Evolutionary conservation across 1,139 yeast species (phyloP), one percentile per base, ranked within the genome.

Genomic region (Hemisphaericaspora lyxosophila): DNA sequence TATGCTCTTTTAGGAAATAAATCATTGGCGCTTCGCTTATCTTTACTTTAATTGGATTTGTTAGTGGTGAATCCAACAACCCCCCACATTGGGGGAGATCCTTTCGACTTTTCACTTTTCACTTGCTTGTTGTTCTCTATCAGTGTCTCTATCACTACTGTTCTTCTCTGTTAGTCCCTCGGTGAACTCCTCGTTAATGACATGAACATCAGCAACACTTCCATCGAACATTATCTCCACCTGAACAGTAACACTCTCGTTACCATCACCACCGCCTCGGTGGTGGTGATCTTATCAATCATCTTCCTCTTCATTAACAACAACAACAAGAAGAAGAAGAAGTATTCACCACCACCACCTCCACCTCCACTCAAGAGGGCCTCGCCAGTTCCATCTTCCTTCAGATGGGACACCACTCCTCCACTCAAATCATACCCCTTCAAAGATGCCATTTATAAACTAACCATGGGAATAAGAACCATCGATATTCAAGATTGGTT

Each of bases 381-480:
- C 3, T 27, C 26, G 7, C 23, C 36, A 16, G 36, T 34, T 5
- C 17, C 27, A 7, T 26, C 27, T 13, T 23, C 33, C 23, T 55
- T 55, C 36, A 29, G 46, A 28, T 55, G 58, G 58, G 44, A 49
- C 9, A 29, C 33, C 12, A 34, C 22, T 7, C 44, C 37, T 2
- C 49, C 58, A 3, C 16, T 51, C 24, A 53, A 51, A 34, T 49
- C 52, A 18, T 51, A 41, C 20, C 61, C 60, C 7, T 57, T 55
- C 36, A 53, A 54, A 36, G 42, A 46, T 33, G 47, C 35, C 4
- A 22, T 40, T 27, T 83, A 81, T 52, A 77, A 75, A 46, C 62
- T 85, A 60, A 83, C 84, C 4, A 80, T 85, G 86, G 90, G 85
- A 0, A 73, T 85, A 38, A 70, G 69, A 41, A 70, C 66, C 35